A percentile compares a stretch with the other conserved stretches of the same genome.
Conservation (phyloP, 345 rosid genomes). For the Crucihimalaya himalaica region DNA sequence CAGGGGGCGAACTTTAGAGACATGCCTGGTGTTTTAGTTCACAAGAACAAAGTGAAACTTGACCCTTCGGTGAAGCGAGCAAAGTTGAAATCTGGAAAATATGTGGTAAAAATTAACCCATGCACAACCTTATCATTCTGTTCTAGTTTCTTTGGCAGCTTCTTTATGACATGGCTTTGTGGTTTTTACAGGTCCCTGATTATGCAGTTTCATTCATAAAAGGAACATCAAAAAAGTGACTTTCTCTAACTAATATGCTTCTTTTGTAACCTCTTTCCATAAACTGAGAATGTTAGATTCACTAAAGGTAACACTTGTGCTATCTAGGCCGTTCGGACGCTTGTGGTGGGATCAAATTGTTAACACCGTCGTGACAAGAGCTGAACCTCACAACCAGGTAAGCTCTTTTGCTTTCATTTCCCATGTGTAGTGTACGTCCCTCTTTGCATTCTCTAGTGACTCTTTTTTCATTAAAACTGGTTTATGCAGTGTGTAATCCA, state of each 20-base stretch:
- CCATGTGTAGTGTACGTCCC: neutral
- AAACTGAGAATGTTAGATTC: neutral
- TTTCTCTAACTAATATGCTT: neutral
- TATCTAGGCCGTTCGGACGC: constrained; percentile 49
- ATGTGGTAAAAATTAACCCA: constrained; percentile 35
- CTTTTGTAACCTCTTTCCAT: neutral
- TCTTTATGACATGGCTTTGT: neutral
- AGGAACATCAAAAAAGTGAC: constrained; percentile 42
- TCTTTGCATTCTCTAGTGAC: neutral
- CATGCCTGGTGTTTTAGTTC: constrained; percentile 43
- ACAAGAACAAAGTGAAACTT: constrained; percentile 37
- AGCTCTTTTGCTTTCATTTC: neutral
- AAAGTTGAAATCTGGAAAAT: constrained; percentile 44
- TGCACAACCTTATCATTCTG: neutral
- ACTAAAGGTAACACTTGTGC: neutral
- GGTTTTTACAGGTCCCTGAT: constrained; percentile 45
- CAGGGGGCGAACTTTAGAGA: constrained; percentile 54
- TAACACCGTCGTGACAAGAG: constrained; percentile 47
- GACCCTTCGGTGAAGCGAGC: constrained; percentile 40
- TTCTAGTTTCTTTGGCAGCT: neutral
- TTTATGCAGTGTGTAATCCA: constrained; percentile 36
- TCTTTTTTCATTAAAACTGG: neutral
- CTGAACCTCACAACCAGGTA: constrained; percentile 53
- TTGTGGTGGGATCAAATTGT: constrained; percentile 47
- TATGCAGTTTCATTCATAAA: constrained; percentile 41